Base-by-base conservation (phyloP, 352 stramenopile species). In the Phytopythium sindhum region DNA sequence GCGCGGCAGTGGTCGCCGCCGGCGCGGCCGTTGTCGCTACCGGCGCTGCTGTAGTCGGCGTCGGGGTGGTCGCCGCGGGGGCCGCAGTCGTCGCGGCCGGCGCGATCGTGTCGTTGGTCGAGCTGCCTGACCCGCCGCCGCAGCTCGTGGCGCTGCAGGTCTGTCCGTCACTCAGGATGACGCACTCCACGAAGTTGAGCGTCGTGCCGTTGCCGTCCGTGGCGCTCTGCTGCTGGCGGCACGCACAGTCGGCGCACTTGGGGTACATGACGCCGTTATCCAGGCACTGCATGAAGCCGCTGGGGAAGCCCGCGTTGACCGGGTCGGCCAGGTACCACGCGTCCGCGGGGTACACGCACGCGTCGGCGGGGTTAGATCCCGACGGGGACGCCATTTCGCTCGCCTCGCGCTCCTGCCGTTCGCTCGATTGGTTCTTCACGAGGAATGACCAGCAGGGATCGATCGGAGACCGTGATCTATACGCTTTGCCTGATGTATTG, bases 231-330 rank as follows among this genome's bases (percentile, higher is more conserved):
- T 55, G 24, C 15, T 61, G 64, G 0, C 73, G 69, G 61, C 73
- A 80, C 33, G 35, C 70, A 57, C 73, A 80, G 8, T 61, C 64
- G 60, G 68, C 67, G 67, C 73, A 80, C 31, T 61, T 75, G 39
- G 63, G 64, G 60, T 68, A 61, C 67, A 74, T 69, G 21, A 6
- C 35, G 37, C 39, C 55, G 35, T 12, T 8, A 60, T 69, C 59
- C 11, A 66, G 67, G 50, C 73, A 80, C 28, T 68, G 7, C 4
- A 70, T 56, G 44, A 77, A 80, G 35, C 60, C 60, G 23, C 31
- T 41, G 10, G 70, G 70, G 44, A 75, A 66, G 56, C 65, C 29
- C 56, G 65, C 63, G 58, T 71, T 72, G 35, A 66, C 69, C 19
- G 73, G 67, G 56, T 77, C 73, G 29, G 69, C 57, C 37, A 80